Evolutionary conservation across 805 yeast species (phyloP).

Genomic region (Kazachstania kunashirensis): DNA sequence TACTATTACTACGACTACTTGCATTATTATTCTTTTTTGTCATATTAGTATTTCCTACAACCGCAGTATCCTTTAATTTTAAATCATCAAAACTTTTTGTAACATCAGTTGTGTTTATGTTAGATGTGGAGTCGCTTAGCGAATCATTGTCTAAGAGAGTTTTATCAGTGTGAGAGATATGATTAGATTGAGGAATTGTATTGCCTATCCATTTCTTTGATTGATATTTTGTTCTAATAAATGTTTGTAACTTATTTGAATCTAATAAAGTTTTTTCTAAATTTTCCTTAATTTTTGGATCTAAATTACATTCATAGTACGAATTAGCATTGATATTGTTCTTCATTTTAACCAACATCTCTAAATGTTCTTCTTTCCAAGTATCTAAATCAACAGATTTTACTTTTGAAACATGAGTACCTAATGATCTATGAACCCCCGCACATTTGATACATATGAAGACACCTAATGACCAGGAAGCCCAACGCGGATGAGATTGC

Average conservation of each 20-base stretch:
- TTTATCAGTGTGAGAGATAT: too few relatives aligned
- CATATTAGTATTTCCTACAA: too few relatives aligned
- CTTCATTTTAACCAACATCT: conserved; percentile 77
- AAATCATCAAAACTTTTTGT: too few relatives aligned
- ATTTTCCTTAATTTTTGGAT: conserved; percentile 4
- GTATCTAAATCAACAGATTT: conserved; percentile 91
- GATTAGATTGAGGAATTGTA: background rate
- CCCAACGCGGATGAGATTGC: conserved; percentile 92
- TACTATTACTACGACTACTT: background rate
- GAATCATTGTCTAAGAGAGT: too few relatives aligned
- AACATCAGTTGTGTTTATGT: background rate
- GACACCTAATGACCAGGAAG: conserved; percentile 90
- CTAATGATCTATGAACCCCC: conserved; percentile 90
- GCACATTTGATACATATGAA: conserved; percentile 92
- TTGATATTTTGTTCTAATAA: conserved; percentile 87
- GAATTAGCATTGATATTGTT: conserved; percentile 59
- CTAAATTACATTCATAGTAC: conserved; percentile 73
- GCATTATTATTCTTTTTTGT: background rate
- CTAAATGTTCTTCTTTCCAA: conserved; percentile 91
- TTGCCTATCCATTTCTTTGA: conserved; percentile 77
- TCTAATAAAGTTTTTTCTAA: conserved; percentile 41
- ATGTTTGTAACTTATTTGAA: conserved; percentile 74
- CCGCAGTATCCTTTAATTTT: too few relatives aligned
- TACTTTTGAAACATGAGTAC: conserved; percentile 89
- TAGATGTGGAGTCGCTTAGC: too few relatives aligned